Percentiles rank a stretch among this genome's conserved stretches.
Conservation (phyloP, 2,329 filamentous ascomycete genomes). For the Cercospora sp. region DNA sequence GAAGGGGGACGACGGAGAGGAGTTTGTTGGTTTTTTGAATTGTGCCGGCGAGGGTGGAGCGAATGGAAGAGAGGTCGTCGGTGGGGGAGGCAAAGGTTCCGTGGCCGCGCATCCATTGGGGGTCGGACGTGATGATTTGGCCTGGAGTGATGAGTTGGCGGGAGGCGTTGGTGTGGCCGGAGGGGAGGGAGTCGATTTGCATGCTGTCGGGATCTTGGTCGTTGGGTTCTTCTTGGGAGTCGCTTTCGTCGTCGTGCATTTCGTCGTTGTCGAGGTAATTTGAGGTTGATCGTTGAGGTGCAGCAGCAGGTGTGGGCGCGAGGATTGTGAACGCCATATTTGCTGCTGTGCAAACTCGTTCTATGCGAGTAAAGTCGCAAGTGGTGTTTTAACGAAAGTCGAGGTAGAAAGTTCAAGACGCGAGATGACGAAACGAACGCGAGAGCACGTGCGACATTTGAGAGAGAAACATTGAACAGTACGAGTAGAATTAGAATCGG, state of each 20-base stretch:
- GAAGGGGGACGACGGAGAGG: slow-evolving; percentile 83
- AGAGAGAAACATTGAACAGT: background rate
- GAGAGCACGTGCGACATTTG: background rate
- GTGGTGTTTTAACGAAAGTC: background rate
- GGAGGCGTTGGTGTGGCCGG: slow-evolving; percentile 44
- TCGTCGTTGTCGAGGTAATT: slow-evolving; percentile 23
- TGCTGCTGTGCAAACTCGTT: background rate
- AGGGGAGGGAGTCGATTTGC: slow-evolving; percentile 53
- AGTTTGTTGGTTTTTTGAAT: slow-evolving; percentile 95
- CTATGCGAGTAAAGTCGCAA: slow-evolving; percentile 1
- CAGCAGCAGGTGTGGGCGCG: slow-evolving; percentile 49
- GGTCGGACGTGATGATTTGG: slow-evolving; percentile 81
- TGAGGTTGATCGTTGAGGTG: slow-evolving; percentile 28
- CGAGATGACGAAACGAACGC: background rate
- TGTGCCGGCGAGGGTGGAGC: slow-evolving; percentile 86
- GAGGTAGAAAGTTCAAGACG: slow-evolving; percentile 2
- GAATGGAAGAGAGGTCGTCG: slow-evolving; percentile 66
- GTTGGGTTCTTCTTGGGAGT: slow-evolving; percentile 36
- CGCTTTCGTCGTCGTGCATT: slow-evolving; percentile 39
- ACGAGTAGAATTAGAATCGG: background rate
- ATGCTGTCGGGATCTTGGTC: slow-evolving; percentile 38
- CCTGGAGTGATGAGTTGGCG: slow-evolving; percentile 78
- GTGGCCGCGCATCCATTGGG: slow-evolving; percentile 98
- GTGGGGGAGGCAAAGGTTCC: slow-evolving; percentile 73
- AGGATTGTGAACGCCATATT: slow-evolving; percentile 62